phyloP scores from a whole-genome alignment of 768 basidiomycete species.

The Lactarius sp. region DNA sequence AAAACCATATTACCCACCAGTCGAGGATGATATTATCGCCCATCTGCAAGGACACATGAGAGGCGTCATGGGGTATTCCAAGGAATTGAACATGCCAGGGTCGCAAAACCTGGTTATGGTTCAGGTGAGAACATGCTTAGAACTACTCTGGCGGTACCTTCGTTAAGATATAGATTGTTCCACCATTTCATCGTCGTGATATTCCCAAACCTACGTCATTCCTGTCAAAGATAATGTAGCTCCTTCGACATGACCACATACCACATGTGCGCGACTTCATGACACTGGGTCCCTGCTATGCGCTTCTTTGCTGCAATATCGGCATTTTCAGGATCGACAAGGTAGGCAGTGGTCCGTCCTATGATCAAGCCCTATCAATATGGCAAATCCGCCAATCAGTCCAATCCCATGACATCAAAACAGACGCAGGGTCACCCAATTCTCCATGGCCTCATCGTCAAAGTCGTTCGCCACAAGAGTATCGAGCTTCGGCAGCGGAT shows the following conservation, averaged over 20 bases:
- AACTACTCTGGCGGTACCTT: conserved; percentile 54
- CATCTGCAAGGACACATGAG: conserved; percentile 36
- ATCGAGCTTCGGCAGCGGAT: conserved; percentile 91
- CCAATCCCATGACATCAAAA: neutral
- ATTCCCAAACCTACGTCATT: conserved; percentile 68
- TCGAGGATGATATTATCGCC: conserved; percentile 40
- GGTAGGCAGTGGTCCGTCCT: conserved; percentile 75
- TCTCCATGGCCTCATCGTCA: conserved; percentile 90
- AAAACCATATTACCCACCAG: neutral
- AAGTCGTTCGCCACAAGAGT: conserved; percentile 89
- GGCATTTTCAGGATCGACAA: conserved; percentile 71
- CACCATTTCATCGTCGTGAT: conserved; percentile 95
- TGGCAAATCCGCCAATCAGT: neutral
- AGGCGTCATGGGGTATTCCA: conserved; percentile 15
- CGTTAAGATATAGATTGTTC: conserved; percentile 79
- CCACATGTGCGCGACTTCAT: conserved; percentile 87
- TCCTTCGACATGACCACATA: conserved; percentile 27
- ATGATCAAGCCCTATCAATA: conserved; percentile 68
- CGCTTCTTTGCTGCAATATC: conserved; percentile 72
- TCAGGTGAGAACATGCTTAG: conserved; percentile 12
- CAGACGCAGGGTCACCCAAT: conserved; percentile 49
- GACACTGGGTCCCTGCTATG: conserved; percentile 74
- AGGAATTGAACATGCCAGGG: conserved; percentile 46
- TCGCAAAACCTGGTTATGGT: conserved; percentile 77
- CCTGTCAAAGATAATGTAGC: neutral